Base-by-base conservation (phyloP, 768 basidiomycete genomes). In the Russula olivacea region DNA sequence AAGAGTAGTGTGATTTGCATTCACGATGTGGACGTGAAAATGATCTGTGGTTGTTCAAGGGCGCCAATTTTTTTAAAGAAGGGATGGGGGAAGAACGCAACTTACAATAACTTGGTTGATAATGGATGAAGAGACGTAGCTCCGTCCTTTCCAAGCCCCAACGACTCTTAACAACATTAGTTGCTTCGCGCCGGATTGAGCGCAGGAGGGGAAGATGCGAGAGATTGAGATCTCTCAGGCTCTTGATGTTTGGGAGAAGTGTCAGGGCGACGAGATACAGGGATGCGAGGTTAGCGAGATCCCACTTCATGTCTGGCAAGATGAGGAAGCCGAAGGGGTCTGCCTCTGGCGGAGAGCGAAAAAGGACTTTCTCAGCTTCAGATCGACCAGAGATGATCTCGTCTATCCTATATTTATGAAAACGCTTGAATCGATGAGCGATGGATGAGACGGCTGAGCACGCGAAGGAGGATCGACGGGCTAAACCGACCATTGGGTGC, bases 261-360 rank as follows among this genome's bases (percentile, higher is more conserved):
- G 80, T 82, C 61, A 99, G 81, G 0, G 89, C 92, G 43, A 93
- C 77, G 61, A 98, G 85, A 73, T 99, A 98, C 57, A 99, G 78
- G 1, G 91, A 82, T 0, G 83, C 74, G n/a, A 89, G 67, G 0
- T 84, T 89, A 25, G 77, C 81, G 32, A 85, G 80, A 71, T 98
- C 93, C 96, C 96, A 98, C 76, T 98, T 98, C 84, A 97, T 89
- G 74, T 99, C 96, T 0, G 96, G 96, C 0, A 97, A 75, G 59
- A 99, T 85, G 43, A 96, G 67, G 69, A 89, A 97, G 34, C 82
- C 83, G 3, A 63, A 67, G 6, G 81, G 78, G 0, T 81, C 73
- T 14, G 79, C 80, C 2, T 74, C 64, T 23, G 58, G 50, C 15
- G 61, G 50, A 52, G 81, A 78, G 19, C 86, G 81, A 69, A 80